Evolutionary conservation across 805 yeast genomes (phyloP).

Genomic region (Vanderwaltozyma polyspora): DNA sequence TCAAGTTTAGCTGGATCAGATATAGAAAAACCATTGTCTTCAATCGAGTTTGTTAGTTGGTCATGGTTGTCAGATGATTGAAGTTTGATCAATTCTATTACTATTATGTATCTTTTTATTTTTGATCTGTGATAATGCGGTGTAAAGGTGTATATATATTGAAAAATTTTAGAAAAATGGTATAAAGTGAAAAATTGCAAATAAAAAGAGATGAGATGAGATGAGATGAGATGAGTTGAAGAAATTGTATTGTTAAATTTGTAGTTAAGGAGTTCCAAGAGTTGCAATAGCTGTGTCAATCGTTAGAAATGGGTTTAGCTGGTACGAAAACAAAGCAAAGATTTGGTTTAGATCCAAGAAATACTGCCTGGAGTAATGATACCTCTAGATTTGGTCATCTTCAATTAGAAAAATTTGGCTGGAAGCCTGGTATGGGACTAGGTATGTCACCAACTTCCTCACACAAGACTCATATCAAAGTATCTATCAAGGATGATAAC

Average conservation of each 20-base stretch:
- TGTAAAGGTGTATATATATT: too few relatives aligned
- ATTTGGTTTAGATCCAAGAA: constrained; percentile 87
- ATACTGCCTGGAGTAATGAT: constrained; percentile 88
- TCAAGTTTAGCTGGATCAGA: too few relatives aligned
- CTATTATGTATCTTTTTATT: too few relatives aligned
- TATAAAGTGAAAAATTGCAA: too few relatives aligned
- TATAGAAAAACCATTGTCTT: too few relatives aligned
- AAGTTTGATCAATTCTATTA: too few relatives aligned
- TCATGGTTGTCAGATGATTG: too few relatives aligned
- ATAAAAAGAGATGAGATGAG: background rate
- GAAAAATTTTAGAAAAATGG: too few relatives aligned
- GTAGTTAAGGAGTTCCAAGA: constrained; percentile 16
- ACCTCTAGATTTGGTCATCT: constrained; percentile 77
- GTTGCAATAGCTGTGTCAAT: constrained; percentile 56
- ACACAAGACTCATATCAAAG: constrained; percentile 74
- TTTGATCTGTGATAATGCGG: too few relatives aligned
- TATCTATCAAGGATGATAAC: constrained; percentile 69
- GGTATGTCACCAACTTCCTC: constrained; percentile 43
- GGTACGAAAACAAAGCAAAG: constrained; percentile 72
- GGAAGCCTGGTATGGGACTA: constrained; percentile 86
- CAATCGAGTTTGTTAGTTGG: too few relatives aligned
- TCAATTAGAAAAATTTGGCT: constrained; percentile 71
- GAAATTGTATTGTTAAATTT: background rate
- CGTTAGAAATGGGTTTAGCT: constrained; percentile 75
- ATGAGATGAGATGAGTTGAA: background rate